Evolutionary conservation across 768 basidiomycete species (phyloP).

Genomic region (Macrocybe gigantea): DNA sequence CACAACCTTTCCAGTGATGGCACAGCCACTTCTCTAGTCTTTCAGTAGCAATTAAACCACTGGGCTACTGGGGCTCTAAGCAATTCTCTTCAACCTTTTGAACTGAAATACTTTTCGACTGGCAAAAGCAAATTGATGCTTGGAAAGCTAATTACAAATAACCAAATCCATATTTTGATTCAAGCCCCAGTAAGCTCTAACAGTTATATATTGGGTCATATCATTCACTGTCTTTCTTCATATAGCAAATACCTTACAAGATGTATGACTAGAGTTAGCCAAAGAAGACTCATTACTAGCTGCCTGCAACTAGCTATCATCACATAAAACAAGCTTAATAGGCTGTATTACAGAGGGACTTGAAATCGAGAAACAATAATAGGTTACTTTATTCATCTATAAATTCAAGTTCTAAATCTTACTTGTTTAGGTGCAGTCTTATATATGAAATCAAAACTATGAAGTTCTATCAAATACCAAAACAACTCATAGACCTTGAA

Average conservation of each 20-base stretch:
- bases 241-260: slow-evolving; percentile 1
- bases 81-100: no score
- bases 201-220: no score
- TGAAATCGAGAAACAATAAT: slow-evolving; percentile 3
- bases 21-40: no score
- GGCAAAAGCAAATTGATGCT: no score
- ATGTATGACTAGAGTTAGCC: slow-evolving; percentile 1
- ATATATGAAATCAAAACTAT: not conserved
- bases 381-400: not conserved
- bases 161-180: no score
- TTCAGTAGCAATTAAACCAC: no score
- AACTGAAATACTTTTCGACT: no score
- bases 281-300: not conserved
- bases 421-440: not conserved
- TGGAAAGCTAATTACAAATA: no score
- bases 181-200: no score
- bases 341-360: not conserved
- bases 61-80: no score
- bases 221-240: no score
- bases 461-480: not conserved
- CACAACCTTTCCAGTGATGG: no score
- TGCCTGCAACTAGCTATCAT: not conserved
- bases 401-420: not conserved
- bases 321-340: not conserved
- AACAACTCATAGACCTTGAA: not conserved